Evolutionary conservation across 1,139 yeast genomes (phyloP).

Genomic region (Meyerozyma athensensis): DNA sequence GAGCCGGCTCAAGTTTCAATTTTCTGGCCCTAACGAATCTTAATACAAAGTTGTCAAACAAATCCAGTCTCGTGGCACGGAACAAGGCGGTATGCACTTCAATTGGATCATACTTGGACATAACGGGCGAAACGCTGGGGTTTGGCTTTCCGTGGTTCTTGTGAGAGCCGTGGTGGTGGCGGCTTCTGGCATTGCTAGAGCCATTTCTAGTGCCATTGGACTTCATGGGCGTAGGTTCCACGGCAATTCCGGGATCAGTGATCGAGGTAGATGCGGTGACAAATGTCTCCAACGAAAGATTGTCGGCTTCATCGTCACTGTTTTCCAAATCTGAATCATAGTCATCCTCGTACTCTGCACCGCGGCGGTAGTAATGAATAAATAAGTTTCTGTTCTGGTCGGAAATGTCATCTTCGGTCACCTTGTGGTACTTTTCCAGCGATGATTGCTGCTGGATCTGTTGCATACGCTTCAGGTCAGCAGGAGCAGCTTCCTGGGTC

Average conservation of each 20-base stretch:
- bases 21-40: slow-evolving; percentile 43
- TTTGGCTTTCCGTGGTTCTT: slow-evolving; percentile 15
- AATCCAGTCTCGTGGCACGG: slow-evolving; percentile 25
- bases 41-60: slow-evolving; percentile 31
- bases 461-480: slow-evolving; percentile 22
- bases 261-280: slow-evolving; percentile 35
- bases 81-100: slow-evolving; percentile 24
- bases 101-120: slow-evolving; percentile 22
- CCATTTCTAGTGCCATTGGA: not conserved
- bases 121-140: slow-evolving; percentile 13
- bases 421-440: slow-evolving; percentile 20
- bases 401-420: slow-evolving; percentile 21
- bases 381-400: slow-evolving; percentile 20
- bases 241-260: slow-evolving; percentile 13
- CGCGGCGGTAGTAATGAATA: slow-evolving; percentile 19
- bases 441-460: slow-evolving; percentile 29
- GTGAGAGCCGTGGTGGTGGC: slow-evolving; percentile 3
- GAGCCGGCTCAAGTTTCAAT: slow-evolving; percentile 28
- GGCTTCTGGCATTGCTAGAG: not conserved
- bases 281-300: slow-evolving; percentile 29
- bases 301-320: slow-evolving; percentile 19
- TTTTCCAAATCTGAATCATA: slow-evolving; percentile 15
- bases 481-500: slow-evolving; percentile 10
- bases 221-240: slow-evolving; percentile 1
- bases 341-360: slow-evolving; percentile 21